phyloP scores from a whole-genome alignment of 192 early-diverging fungal genomes.

The Coemansia pectinata region DNA sequence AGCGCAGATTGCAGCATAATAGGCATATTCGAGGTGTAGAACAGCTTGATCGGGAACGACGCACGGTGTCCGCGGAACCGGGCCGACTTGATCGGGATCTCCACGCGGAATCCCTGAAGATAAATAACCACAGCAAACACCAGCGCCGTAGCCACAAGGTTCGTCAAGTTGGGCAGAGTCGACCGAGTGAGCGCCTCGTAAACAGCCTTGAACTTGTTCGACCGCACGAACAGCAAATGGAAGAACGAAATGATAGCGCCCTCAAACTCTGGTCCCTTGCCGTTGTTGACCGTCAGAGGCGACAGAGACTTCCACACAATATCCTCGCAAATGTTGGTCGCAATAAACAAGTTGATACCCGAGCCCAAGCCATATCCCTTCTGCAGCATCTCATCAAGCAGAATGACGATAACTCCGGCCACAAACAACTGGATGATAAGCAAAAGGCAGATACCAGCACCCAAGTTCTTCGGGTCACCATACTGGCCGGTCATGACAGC shows the following conservation, averaged over 20 bases:
- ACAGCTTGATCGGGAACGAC: conserved; percentile 98
- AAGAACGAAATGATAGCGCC: conserved; percentile 95
- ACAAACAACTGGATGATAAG: conserved; percentile 97
- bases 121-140: conserved; percentile 91
- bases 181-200: conserved; percentile 97
- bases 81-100: conserved; percentile 98
- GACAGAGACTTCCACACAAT: conserved; percentile 99
- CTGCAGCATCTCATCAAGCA: conserved; percentile 98
- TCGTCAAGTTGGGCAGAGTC: conserved; percentile 85
- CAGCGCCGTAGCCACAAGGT: conserved; percentile 85
- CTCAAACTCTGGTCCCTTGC: conserved; percentile 98
- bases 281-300: conserved; percentile 97
- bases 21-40: conserved; percentile 99
- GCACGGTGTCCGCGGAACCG: conserved; percentile 96
- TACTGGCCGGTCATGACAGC: conserved; percentile 98
- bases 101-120: conserved; percentile 99
- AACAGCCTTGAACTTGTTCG: conserved; percentile 94
- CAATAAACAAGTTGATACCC: conserved; percentile 99
- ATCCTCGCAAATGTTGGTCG: conserved; percentile 99
- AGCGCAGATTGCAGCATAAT: conserved; percentile 99
- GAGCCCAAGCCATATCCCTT: conserved; percentile 99
- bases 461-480: conserved; percentile 93
- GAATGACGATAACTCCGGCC: conserved; percentile 95
- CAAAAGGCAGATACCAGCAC: conserved; percentile 93
- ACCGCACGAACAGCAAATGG: conserved; percentile 91